Evolutionary conservation across 352 stramenopile genomes (phyloP).

Genomic region (Globisporangium paddicum): DNA sequence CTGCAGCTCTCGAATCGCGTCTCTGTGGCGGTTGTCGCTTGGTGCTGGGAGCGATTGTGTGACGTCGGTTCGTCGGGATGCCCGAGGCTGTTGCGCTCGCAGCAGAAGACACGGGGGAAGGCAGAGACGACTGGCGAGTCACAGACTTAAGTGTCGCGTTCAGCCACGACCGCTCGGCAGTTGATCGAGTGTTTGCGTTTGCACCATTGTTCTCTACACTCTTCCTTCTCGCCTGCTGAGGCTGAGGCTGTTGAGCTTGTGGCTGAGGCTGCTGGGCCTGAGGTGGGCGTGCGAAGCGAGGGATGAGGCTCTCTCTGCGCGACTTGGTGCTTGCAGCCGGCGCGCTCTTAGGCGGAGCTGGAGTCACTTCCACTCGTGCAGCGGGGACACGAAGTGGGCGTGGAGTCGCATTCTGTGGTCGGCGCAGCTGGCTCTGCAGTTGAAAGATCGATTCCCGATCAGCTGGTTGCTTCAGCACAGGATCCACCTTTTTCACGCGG

Average conservation of each 20-base stretch:
- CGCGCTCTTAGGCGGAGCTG: conserved; percentile 2
- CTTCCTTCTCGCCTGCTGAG: not conserved
- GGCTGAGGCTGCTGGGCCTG: not conserved
- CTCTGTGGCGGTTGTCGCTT: conserved; percentile 8
- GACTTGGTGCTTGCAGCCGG: conserved; percentile 1
- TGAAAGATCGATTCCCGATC: not conserved
- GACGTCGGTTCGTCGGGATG: conserved; percentile 7
- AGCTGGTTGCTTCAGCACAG: not conserved
- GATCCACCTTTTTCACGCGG: not conserved
- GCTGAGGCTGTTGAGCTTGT: not conserved
- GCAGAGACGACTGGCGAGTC: conserved; percentile 1
- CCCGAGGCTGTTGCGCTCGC: not conserved
- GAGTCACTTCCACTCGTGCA: not conserved
- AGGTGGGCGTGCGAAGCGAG: conserved; percentile 1
- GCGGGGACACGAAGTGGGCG: conserved; percentile 1
- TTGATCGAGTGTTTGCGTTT: not conserved
- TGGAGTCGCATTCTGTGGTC: not conserved
- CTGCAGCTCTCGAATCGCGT: conserved; percentile 2
- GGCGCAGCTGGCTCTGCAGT: conserved; percentile 2
- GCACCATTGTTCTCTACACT: conserved; percentile 4
- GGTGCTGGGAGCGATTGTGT: not conserved
- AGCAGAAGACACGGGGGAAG: not conserved
- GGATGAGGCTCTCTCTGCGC: conserved; percentile 15
- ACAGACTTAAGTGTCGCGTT: conserved; percentile 6
- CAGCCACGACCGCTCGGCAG: conserved; percentile 6